phyloP scores from a whole-genome alignment of 768 basidiomycete genomes.

The Phanerochaete sordida region DNA sequence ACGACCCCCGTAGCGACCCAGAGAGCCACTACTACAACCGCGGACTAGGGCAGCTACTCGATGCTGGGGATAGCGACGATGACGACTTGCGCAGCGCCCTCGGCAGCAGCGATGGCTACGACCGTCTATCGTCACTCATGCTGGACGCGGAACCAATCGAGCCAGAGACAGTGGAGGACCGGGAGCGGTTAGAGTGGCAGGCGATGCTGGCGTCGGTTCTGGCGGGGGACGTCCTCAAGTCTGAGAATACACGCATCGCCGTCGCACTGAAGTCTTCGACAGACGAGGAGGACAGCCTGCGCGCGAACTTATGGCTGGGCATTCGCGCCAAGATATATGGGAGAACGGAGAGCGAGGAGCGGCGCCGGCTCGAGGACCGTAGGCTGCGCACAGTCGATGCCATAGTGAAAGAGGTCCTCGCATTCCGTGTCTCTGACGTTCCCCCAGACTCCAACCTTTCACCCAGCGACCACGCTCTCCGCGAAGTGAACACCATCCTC shows the following conservation, averaged over 20 bases:
- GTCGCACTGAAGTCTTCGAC: constrained; percentile 61
- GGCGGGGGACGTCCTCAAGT: constrained; percentile 89
- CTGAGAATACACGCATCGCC: constrained; percentile 91
- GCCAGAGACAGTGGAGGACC: constrained; percentile 68
- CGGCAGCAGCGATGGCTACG: constrained; percentile 42
- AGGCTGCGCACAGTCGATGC: constrained; percentile 76
- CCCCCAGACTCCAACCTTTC: constrained; percentile 32
- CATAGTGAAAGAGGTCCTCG: constrained; percentile 78
- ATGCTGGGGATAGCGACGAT: constrained; percentile 73
- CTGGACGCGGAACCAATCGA: constrained; percentile 63
- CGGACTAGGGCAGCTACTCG: constrained; percentile 64
- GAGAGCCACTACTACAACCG: constrained; percentile 79
- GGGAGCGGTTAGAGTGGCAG: constrained; percentile 92
- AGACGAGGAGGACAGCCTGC: constrained; percentile 65
- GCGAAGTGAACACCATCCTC: constrained; percentile 63
- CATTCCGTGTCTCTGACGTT: constrained; percentile 60
- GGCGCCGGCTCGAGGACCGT: constrained; percentile 76
- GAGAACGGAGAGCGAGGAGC: constrained; percentile 78
- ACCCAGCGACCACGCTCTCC: constrained; percentile 43
- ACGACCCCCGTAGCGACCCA: constrained; percentile 76
- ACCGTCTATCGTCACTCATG: constrained; percentile 48
- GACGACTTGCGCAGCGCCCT: constrained; percentile 53
- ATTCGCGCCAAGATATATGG: constrained; percentile 85
- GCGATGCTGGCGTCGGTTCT: constrained; percentile 92
- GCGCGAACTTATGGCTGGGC: constrained; percentile 82